A percentile compares a stretch with the other conserved stretches of the same genome.
phyloP scores from a whole-genome alignment of 768 basidiomycete genomes.

The Naganishia randhawae region DNA sequence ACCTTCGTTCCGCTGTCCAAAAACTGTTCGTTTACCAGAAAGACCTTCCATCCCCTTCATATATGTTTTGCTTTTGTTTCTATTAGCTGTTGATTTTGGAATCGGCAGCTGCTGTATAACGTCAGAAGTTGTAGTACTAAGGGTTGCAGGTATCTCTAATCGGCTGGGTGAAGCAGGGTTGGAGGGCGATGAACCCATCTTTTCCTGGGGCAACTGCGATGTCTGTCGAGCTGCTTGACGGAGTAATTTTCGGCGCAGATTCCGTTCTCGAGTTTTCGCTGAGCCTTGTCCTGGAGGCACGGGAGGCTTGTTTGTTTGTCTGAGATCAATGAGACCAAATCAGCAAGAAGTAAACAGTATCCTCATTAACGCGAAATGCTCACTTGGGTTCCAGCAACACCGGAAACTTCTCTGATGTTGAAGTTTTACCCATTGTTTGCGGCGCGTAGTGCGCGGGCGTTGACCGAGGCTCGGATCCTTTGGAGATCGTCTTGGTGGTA shows the following conservation, averaged over 20 bases:
- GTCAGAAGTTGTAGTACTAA: background rate
- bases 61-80: constrained; percentile 30
- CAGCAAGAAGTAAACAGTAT: background rate
- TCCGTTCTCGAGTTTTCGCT: constrained; percentile 24
- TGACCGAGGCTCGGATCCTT: background rate
- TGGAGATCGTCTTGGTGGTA: background rate
- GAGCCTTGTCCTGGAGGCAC: constrained; percentile 28
- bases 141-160: background rate
- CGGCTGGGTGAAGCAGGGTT: too few species aligned
- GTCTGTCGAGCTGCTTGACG: constrained; percentile 10
- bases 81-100: constrained; percentile 16
- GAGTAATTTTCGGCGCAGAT: constrained; percentile 21
- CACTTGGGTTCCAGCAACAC: constrained; percentile 17
- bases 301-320: constrained; percentile 3
- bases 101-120: constrained; percentile 8
- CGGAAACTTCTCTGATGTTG: background rate
- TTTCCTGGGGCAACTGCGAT: background rate
- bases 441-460: background rate
- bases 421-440: background rate
- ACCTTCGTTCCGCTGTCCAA: background rate
- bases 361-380: background rate
- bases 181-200: background rate
- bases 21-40: constrained; percentile 16
- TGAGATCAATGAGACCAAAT: background rate
- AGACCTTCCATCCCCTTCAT: constrained; percentile 28